Percentiles rank a stretch among this genome's conserved stretches.
Conservation (phyloP, 352 stramenopile species). For the Phytophthora aleatoria region DNA sequence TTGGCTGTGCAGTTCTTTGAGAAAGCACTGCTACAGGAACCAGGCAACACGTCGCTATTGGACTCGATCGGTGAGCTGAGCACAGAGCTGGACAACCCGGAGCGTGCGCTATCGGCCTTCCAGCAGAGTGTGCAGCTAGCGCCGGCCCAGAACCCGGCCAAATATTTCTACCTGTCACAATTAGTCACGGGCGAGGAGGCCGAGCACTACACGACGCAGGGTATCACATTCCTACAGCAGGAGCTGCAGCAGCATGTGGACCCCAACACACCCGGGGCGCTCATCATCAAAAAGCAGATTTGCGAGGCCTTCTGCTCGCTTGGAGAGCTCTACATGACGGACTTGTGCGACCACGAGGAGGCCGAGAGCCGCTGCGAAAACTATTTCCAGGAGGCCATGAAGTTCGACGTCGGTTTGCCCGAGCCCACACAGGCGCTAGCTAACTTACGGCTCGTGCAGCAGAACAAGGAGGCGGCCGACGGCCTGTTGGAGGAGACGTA, state of each 20-base stretch:
- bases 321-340: constrained; percentile 97
- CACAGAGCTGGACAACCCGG: constrained; percentile 83
- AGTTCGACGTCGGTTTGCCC: constrained; percentile 89
- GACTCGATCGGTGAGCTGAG: constrained; percentile 81
- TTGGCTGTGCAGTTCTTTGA: constrained; percentile 87
- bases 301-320: constrained; percentile 94
- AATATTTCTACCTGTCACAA: constrained; percentile 89
- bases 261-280: constrained; percentile 51
- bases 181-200: constrained; percentile 76
- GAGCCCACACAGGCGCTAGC: constrained; percentile 95
- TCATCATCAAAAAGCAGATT: constrained; percentile 90
- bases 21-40: constrained; percentile 74
- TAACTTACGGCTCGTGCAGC: constrained; percentile 94
- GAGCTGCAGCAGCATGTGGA: constrained; percentile 57
- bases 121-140: constrained; percentile 69
- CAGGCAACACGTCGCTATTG: constrained; percentile 69
- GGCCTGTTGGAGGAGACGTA: constrained; percentile 92
- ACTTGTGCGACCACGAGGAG: constrained; percentile 93
- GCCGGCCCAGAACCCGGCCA: constrained; percentile 74
- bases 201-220: constrained; percentile 68
- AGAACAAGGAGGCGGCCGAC: constrained; percentile 89
- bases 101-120: constrained; percentile 76
- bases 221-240: constrained; percentile 67
- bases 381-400: constrained; percentile 89
- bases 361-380: constrained; percentile 93